These are phyloP conservation scores for Sporothrix mexicana DNA, from an alignment of 2,329 filamentous ascomycete species.

Conservation along the genomic window DNA sequence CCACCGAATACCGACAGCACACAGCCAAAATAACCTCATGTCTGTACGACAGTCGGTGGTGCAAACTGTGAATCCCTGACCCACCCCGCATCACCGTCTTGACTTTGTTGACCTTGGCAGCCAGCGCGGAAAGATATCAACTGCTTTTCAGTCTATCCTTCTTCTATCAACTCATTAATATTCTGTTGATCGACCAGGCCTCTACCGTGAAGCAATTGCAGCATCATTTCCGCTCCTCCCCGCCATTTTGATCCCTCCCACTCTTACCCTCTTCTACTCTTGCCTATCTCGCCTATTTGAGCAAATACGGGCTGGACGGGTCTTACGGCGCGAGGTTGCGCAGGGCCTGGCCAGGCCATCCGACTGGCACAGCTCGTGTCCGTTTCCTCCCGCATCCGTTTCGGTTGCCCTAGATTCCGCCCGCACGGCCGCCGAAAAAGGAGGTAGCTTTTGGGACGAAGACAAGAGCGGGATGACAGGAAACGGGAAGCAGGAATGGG, in stretches of 20 bases:
- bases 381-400: not conserved
- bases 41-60: constrained; percentile 23
- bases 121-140: not conserved
- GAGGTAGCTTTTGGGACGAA: not conserved
- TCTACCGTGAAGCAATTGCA: no score
- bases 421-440: not conserved
- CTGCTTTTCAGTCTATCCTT: not conserved
- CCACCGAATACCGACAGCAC: not conserved
- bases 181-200: no score
- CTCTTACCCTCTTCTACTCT: no score
- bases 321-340: not conserved
- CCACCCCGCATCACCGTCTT: not conserved
- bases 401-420: not conserved
- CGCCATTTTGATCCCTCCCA: no score
- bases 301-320: not conserved
- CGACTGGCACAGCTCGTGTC: not conserved
- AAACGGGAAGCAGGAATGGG: not conserved
- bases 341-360: not conserved
- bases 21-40: constrained; percentile 10
- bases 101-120: not conserved
- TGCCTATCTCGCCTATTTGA: constrained; percentile 4
- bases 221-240: not conserved
- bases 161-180: no score
- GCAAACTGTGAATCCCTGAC: not conserved
- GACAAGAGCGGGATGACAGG: not conserved